Conservation (phyloP, 164 flowering plant genomes). For the Hamamelis virginiana region DNA sequence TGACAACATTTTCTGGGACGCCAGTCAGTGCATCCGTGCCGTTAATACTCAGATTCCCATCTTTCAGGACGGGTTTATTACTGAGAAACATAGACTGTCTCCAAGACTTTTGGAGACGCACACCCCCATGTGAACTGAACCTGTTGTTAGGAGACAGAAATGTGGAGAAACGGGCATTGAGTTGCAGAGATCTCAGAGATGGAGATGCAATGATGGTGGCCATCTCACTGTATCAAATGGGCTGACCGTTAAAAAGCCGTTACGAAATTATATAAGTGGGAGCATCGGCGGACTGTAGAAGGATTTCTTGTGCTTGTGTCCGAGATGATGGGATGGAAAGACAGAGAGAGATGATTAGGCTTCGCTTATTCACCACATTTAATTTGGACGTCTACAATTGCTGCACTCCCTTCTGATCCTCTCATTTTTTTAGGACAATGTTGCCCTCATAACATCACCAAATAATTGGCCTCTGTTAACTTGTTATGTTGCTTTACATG, state of each 20-base stretch:
- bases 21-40: slow-evolving; percentile 40
- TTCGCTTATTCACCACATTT: slow-evolving; percentile 3
- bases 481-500: too few relatives aligned
- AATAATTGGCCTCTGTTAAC: too few relatives aligned
- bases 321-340: slow-evolving; percentile 1
- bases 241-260: too few relatives aligned
- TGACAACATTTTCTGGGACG: slow-evolving; percentile 53
- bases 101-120: slow-evolving; percentile 17
- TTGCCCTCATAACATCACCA: too few relatives aligned
- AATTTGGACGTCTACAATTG: too few relatives aligned
- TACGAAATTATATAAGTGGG: too few relatives aligned
- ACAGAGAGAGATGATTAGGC: neutral
- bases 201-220: slow-evolving; percentile 16
- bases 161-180: slow-evolving; percentile 20
- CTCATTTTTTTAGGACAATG: slow-evolving; percentile 1
- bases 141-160: slow-evolving; percentile 19
- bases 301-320: neutral
- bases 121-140: slow-evolving; percentile 13
- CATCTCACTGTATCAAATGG: too few relatives aligned
- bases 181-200: slow-evolving; percentile 11
- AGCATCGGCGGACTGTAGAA: too few relatives aligned
- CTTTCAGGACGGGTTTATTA: slow-evolving; percentile 30
- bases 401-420: neutral
- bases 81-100: slow-evolving; percentile 31
- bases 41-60: slow-evolving; percentile 36